Evolutionary conservation across 2,329 filamentous ascomycete genomes (phyloP).

Genomic region (Lachnum nothofagi): DNA sequence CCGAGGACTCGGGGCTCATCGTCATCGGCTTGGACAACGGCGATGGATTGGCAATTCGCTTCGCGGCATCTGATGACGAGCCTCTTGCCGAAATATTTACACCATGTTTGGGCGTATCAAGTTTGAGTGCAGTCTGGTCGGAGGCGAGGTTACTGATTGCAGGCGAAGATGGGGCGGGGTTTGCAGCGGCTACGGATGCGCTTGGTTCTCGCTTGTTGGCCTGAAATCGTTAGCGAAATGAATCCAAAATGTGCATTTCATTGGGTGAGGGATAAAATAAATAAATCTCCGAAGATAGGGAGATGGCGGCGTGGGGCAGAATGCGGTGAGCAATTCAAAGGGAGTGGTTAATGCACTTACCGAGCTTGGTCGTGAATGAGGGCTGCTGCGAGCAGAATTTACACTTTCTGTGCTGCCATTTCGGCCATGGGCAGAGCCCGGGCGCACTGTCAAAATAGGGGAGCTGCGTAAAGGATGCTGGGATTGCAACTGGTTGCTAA

Average conservation of each 20-base stretch:
- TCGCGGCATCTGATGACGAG: slow-evolving; percentile 56
- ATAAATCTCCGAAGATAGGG: background rate
- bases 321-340: slow-evolving; percentile 10
- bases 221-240: slow-evolving; percentile 38
- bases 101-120: slow-evolving; percentile 50
- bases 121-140: slow-evolving; percentile 45
- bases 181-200: slow-evolving; percentile 35
- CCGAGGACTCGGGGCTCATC: slow-evolving; percentile 51
- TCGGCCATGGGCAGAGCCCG: slow-evolving; percentile 28
- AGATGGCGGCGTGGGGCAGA: background rate
- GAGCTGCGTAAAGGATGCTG: slow-evolving; percentile 33
- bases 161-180: slow-evolving; percentile 40
- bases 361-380: slow-evolving; percentile 57
- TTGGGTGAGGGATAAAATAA: slow-evolving; percentile 28
- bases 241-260: slow-evolving; percentile 18
- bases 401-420: slow-evolving; percentile 63
- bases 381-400: slow-evolving; percentile 50
- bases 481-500: slow-evolving; percentile 27
- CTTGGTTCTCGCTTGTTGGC: slow-evolving; percentile 55
- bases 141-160: slow-evolving; percentile 25
- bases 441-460: slow-evolving; percentile 24
- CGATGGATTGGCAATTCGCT: slow-evolving; percentile 63
- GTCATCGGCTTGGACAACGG: slow-evolving; percentile 68
- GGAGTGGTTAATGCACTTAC: slow-evolving; percentile 46
- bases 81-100: slow-evolving; percentile 57